Base-by-base conservation (phyloP, 371 early-diverging fungal genomes). In the Actinomortierella ambigua region DNA sequence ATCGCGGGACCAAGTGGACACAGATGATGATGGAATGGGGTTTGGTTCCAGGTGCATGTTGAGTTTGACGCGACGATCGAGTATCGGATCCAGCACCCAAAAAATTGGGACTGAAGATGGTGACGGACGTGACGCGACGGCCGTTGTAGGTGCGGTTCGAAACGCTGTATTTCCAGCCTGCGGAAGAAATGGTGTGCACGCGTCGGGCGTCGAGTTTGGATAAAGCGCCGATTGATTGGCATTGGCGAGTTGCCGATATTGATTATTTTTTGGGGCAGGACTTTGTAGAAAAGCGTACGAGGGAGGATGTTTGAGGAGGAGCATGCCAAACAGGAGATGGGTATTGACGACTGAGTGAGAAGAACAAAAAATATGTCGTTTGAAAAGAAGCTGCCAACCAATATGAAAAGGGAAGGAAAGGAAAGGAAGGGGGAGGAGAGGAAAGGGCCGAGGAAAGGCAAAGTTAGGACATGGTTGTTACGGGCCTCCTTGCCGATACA, bases 191-290 rank as follows among this genome's bases (percentile, higher is more conserved):
- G 82, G 80, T 85, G 2, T 68, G 76, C 14, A 79, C 78, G 8
- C 75, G 82, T 43, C 61, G 57, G 41, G 79, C 79, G 64, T 64
- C 78, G 3, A 75, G 82, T 23, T 81, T 81, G 15, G 71, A 79
- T 6, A 83, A 85, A 27, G 82, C 83, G 6, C 73, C 81, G 9
- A 81, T 81, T 40, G 78, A 83, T 47, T 86, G 86, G 86, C 76
- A 66, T 24, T 86, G 86, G 86, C 68, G 78, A 9, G 65, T 86
- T 24, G 71, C 79, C 6, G 86, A 86, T 64, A 78, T 86, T 51
- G 86, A 86, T 67, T 83, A 85, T 57, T 61, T 83, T 56, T 58
- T 86, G 61, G 84, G 81, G 55, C 80, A 82, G 61, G 84, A 84
- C 47, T 68, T 69, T 40, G 65, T 84, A 61, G 75, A 77, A 41